Percentiles rank a stretch among this genome's conserved stretches.
These are phyloP conservation scores for Exophiala viscosa DNA, from an alignment of 2,329 filamentous ascomycete species.

Conservation along the genomic window DNA sequence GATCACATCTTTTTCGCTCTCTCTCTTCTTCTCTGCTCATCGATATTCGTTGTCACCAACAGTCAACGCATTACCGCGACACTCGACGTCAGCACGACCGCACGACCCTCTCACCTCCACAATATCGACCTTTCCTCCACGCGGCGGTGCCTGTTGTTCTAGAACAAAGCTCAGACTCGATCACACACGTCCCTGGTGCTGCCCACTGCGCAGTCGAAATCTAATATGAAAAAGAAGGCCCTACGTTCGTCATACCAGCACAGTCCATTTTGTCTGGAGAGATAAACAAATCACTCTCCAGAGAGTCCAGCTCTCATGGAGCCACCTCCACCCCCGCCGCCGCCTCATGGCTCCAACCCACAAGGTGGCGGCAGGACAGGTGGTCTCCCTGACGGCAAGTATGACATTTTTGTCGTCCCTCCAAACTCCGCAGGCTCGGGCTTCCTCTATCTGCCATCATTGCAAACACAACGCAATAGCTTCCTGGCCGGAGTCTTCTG, in stretches of 20 bases:
- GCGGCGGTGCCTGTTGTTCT: slow-evolving; percentile 11
- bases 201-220: slow-evolving; percentile 12
- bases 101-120: background rate
- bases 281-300: slow-evolving; percentile 8
- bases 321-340: slow-evolving; percentile 72
- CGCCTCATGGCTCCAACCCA: slow-evolving; percentile 77
- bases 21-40: slow-evolving; percentile 2
- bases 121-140: slow-evolving; percentile 1
- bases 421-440: slow-evolving; percentile 84
- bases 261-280: slow-evolving; percentile 13
- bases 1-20: background rate
- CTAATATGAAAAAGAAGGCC: slow-evolving; percentile 26
- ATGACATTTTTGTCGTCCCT: slow-evolving; percentile 96
- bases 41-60: background rate
- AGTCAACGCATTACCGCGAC: background rate
- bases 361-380: slow-evolving; percentile 55
- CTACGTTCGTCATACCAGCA: slow-evolving; percentile 7
- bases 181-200: slow-evolving; percentile 4
- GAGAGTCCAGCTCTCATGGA: slow-evolving; percentile 27
- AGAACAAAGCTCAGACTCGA: slow-evolving; percentile 8
- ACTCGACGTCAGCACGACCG: background rate
- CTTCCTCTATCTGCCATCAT: slow-evolving; percentile 89
- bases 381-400: slow-evolving; percentile 80
- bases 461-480: slow-evolving; percentile 81
- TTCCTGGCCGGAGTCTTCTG: slow-evolving; percentile 82